Conservation (phyloP, 441 rosid genomes). For the Erysimum pusillum region DNA sequence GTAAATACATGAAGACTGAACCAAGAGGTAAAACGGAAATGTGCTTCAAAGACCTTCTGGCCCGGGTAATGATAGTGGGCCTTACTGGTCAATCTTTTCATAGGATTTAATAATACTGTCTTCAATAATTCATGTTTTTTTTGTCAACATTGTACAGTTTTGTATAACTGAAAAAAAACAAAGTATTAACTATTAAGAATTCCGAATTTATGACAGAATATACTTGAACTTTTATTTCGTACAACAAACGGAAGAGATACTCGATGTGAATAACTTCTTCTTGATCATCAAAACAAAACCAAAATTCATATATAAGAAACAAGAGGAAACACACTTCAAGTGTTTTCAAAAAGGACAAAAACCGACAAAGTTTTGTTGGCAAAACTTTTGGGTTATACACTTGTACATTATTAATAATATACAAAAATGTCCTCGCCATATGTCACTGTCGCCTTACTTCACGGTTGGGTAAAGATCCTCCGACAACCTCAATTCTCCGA, state of each 20-base stretch:
- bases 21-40: too few species aligned
- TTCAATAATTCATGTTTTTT: too few species aligned
- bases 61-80: too few species aligned
- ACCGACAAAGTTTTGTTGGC: conserved; percentile 7
- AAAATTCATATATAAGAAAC: background rate
- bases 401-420: conserved; percentile 22
- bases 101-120: too few species aligned
- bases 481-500: conserved; percentile 49
- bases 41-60: too few species aligned
- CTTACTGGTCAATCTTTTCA: too few species aligned
- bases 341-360: conserved; percentile 15
- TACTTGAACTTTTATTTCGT: background rate
- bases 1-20: too few species aligned
- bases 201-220: too few species aligned
- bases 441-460: conserved; percentile 16
- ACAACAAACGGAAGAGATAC: background rate
- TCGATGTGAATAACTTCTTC: conserved; percentile 11
- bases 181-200: too few species aligned
- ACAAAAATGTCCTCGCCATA: background rate
- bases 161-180: too few species aligned
- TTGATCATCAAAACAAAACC: conserved; percentile 17
- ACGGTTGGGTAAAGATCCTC: conserved; percentile 38
- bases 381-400: conserved; percentile 13
- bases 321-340: conserved; percentile 30
- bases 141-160: too few species aligned